Percentiles rank a stretch among this genome's conserved stretches.
These are phyloP conservation scores for Nakazawaea siamensis DNA, from an alignment of 805 yeast species.

Conservation along the genomic window DNA sequence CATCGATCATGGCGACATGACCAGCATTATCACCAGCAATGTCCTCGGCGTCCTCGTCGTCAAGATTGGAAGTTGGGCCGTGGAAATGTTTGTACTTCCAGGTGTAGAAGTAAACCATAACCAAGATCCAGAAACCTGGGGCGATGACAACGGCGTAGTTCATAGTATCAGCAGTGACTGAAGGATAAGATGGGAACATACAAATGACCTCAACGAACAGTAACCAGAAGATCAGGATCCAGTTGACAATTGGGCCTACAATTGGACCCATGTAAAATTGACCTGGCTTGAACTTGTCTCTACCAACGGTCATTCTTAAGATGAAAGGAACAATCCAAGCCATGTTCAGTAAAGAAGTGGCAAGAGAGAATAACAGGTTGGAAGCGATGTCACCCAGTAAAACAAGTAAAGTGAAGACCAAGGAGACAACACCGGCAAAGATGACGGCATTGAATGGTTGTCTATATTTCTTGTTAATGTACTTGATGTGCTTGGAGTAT, in stretches of 20 bases:
- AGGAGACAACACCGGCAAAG: conserved; percentile 30
- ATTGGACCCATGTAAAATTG: conserved; percentile 30
- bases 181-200: conserved; percentile 30
- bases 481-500: conserved; percentile 30
- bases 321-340: conserved; percentile 38
- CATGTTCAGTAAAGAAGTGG: conserved; percentile 25
- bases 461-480: conserved; percentile 30
- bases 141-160: conserved; percentile 27
- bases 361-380: conserved; percentile 36
- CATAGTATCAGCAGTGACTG: conserved; percentile 25
- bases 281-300: conserved; percentile 33
- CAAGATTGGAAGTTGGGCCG: conserved; percentile 21
- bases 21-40: conserved; percentile 1
- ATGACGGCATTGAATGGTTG: conserved; percentile 37
- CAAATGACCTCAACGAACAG: conserved; percentile 22
- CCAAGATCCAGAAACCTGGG: conserved; percentile 21
- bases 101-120: conserved; percentile 15
- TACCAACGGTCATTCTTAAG: conserved; percentile 31
- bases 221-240: conserved; percentile 23
- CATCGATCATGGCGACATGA: too few relatives aligned
- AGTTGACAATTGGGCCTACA: conserved; percentile 24
- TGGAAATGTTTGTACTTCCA: conserved; percentile 18
- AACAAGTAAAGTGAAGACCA: conserved; percentile 26
- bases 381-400: conserved; percentile 35
- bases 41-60: conserved; percentile 7